Conservation (phyloP, 495 filamentous ascomycete species). For the Hypoxylon lienhwacheense region DNA sequence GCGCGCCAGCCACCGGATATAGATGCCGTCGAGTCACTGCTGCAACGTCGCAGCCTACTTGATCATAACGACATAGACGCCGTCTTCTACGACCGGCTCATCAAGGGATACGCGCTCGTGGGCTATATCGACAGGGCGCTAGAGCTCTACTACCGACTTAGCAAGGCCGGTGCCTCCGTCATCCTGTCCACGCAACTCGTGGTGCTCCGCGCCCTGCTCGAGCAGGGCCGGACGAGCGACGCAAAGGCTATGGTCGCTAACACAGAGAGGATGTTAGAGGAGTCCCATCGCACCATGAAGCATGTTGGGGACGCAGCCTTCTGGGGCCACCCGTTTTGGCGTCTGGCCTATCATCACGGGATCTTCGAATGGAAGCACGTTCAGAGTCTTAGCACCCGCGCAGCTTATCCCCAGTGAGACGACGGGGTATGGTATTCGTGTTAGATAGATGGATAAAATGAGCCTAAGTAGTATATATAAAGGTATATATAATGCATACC, state of each 20-base stretch:
- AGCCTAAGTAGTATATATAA: not conserved
- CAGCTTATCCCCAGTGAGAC: not conserved
- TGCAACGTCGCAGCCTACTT: slow-evolving; percentile 47
- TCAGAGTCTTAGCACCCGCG: not conserved
- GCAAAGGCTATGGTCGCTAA: slow-evolving; percentile 42
- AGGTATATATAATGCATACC: not conserved
- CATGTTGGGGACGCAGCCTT: slow-evolving; percentile 23
- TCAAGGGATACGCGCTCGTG: slow-evolving; percentile 60
- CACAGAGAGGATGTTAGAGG: slow-evolving; percentile 39
- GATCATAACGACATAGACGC: slow-evolving; percentile 51
- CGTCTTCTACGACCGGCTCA: slow-evolving; percentile 67
- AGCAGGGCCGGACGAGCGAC: slow-evolving; percentile 41
- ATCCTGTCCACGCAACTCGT: slow-evolving; percentile 49
- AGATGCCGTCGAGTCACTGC: slow-evolving; percentile 57
- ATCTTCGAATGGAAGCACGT: slow-evolving; percentile 29
- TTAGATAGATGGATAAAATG: not conserved
- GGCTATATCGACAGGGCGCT: slow-evolving; percentile 57
- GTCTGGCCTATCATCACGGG: slow-evolving; percentile 38
- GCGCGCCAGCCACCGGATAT: slow-evolving; percentile 57
- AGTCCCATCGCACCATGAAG: slow-evolving; percentile 24
- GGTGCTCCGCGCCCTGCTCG: slow-evolving; percentile 51
- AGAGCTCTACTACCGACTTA: slow-evolving; percentile 50
- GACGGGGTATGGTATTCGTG: not conserved
- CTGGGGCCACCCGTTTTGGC: slow-evolving; percentile 52
- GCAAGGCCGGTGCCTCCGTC: slow-evolving; percentile 43